phyloP scores from a whole-genome alignment of 176 grass and related monocot genomes.

The Olyra latifolia region DNA sequence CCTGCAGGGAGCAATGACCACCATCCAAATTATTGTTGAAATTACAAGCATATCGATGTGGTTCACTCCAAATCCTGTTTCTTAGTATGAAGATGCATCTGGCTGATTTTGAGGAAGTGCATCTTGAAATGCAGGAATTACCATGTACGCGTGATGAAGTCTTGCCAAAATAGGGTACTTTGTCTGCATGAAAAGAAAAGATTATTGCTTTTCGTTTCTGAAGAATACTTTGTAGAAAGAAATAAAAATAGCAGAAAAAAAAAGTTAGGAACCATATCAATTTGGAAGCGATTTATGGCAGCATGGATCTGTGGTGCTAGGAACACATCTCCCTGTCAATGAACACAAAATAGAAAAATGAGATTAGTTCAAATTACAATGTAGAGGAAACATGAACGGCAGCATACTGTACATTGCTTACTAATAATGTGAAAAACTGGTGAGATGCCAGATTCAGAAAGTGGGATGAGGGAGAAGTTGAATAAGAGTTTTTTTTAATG shows the following conservation, averaged over 20 bases:
- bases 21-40: slow-evolving; percentile 13
- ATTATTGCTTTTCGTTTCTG: not conserved
- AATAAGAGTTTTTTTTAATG: not conserved
- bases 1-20: not conserved
- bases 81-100: slow-evolving; percentile 47
- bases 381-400: not conserved
- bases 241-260: not conserved
- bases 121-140: slow-evolving; percentile 62
- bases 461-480: not conserved
- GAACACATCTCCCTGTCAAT: slow-evolving; percentile 58
- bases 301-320: slow-evolving; percentile 66
- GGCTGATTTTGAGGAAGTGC: slow-evolving; percentile 71
- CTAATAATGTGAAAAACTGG: not conserved
- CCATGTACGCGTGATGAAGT: slow-evolving; percentile 66
- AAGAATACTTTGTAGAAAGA: not conserved
- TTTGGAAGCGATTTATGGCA: slow-evolving; percentile 44
- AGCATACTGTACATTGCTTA: not conserved
- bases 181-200: slow-evolving; percentile 41
- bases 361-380: not conserved
- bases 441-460: not conserved
- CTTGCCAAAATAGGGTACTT: slow-evolving; percentile 61
- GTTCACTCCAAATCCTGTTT: not conserved
- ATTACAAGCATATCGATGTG: not conserved
- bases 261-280: slow-evolving; percentile 56
- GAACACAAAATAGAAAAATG: slow-evolving; percentile 8